phyloP scores from a whole-genome alignment of 768 basidiomycete genomes.

The Collybiopsis luxurians region DNA sequence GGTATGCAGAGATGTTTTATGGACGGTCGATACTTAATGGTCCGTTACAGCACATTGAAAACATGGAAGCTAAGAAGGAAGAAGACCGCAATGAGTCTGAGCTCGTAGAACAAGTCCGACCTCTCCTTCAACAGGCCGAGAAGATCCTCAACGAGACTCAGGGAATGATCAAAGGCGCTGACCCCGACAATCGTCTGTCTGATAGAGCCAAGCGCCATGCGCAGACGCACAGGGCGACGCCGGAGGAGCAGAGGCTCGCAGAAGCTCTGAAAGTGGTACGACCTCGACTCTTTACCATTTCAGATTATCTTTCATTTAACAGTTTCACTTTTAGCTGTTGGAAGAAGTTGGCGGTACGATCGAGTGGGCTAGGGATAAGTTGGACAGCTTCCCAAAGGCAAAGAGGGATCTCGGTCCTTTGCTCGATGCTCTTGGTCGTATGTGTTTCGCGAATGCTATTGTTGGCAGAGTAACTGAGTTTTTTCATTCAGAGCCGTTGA shows the following conservation, averaged over 20 bases:
- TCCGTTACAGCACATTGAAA: conserved; percentile 29
- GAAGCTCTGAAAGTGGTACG: conserved; percentile 34
- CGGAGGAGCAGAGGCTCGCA: conserved; percentile 36
- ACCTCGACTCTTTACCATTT: not conserved
- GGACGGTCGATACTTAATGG: not conserved
- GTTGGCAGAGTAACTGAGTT: not conserved
- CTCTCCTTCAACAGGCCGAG: conserved; percentile 34
- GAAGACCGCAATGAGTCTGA: conserved; percentile 33
- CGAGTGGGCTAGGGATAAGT: conserved; percentile 35
- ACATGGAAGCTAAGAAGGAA: conserved; percentile 28
- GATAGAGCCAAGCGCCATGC: conserved; percentile 32
- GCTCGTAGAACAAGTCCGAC: conserved; percentile 32
- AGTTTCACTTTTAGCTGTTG: conserved; percentile 21
- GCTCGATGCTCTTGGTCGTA: conserved; percentile 33
- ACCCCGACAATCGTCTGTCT: conserved; percentile 31
- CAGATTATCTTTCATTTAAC: not conserved
- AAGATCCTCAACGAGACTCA: conserved; percentile 36
- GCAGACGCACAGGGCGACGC: conserved; percentile 33
- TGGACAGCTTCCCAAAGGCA: conserved; percentile 34
- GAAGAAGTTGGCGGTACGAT: conserved; percentile 36
- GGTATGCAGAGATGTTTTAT: conserved; percentile 30
- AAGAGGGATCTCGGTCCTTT: conserved; percentile 35
- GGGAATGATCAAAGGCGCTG: conserved; percentile 32
- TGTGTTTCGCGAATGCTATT: conserved; percentile 9
- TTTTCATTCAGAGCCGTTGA: conserved; percentile 25